Percentiles rank a stretch among this genome's conserved stretches.
phyloP scores from a whole-genome alignment of 768 basidiomycete genomes.

The Paxillus involutus region DNA sequence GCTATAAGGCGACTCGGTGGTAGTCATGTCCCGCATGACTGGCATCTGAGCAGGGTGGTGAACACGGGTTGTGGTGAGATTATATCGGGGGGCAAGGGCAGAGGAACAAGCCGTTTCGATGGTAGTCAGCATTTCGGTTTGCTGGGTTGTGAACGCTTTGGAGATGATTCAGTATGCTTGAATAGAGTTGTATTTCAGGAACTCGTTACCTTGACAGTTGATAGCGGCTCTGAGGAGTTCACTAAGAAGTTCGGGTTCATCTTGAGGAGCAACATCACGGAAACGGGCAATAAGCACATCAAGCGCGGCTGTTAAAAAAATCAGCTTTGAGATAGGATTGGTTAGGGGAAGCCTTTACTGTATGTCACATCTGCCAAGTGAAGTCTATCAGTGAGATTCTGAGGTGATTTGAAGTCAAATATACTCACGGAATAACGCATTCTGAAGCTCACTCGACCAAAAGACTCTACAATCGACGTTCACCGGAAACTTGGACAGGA shows the following conservation, averaged over 20 bases:
- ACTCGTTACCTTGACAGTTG: constrained; percentile 54
- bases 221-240: constrained; percentile 46
- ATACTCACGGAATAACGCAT: constrained; percentile 64
- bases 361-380: constrained; percentile 35
- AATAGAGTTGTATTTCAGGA: constrained; percentile 1
- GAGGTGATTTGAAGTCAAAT: not conserved
- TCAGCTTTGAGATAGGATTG: constrained; percentile 25
- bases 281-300: constrained; percentile 58
- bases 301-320: constrained; percentile 44
- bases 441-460: constrained; percentile 63
- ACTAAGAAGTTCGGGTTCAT: constrained; percentile 44
- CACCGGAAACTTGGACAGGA: constrained; percentile 75
- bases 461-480: constrained; percentile 77
- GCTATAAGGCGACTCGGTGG: constrained; percentile 34
- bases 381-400: constrained; percentile 5
- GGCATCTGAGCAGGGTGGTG: constrained; percentile 16
- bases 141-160: constrained; percentile 64
- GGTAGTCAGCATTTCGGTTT: constrained; percentile 48
- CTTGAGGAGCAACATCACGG: constrained; percentile 31
- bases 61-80: constrained; percentile 3
- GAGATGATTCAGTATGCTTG: constrained; percentile 37
- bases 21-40: constrained; percentile 19
- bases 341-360: constrained; percentile 18
- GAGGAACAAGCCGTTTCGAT: constrained; percentile 35
- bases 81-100: constrained; percentile 14